phyloP scores from a whole-genome alignment of 2,329 filamentous ascomycete genomes.

The Sporothrix luriei region DNA sequence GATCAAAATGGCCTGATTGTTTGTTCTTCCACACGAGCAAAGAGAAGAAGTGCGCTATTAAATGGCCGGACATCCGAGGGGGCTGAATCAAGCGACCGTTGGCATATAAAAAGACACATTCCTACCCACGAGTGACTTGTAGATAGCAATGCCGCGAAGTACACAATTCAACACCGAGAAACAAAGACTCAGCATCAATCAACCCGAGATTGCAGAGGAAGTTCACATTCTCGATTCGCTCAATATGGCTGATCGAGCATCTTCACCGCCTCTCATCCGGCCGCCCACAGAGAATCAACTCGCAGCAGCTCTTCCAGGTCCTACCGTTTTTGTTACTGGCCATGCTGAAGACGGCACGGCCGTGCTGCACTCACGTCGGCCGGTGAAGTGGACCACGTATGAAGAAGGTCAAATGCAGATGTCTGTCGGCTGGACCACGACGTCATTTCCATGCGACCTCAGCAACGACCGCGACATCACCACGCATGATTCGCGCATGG shows the following conservation, averaged over 20 bases:
- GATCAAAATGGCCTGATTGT: too few relatives aligned
- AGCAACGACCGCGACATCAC: conserved; percentile 35
- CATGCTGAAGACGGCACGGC: conserved; percentile 34
- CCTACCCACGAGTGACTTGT: not conserved
- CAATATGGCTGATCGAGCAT: not conserved
- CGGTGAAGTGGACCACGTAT: conserved; percentile 32
- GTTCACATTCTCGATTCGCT: too few relatives aligned
- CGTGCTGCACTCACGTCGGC: conserved; percentile 34
- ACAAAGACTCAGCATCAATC: not conserved
- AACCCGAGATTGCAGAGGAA: not conserved
- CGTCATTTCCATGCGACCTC: conserved; percentile 34
- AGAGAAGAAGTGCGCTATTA: not conserved
- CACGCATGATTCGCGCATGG: conserved; percentile 34
- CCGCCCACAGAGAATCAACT: conserved; percentile 9
- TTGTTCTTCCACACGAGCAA: not conserved
- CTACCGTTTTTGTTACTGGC: conserved; percentile 34
- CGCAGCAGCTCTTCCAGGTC: conserved; percentile 32
- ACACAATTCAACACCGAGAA: not conserved
- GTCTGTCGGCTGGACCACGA: conserved; percentile 36
- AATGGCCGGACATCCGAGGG: conserved; percentile 1
- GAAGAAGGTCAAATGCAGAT: conserved; percentile 33
- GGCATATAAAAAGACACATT: not conserved
- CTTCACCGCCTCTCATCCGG: not conserved
- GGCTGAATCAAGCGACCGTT: too few relatives aligned
- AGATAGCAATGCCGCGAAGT: not conserved